Base-by-base conservation (phyloP, 1,284 basidiomycete genomes). In the Rhodotorula mucilaginosa region DNA sequence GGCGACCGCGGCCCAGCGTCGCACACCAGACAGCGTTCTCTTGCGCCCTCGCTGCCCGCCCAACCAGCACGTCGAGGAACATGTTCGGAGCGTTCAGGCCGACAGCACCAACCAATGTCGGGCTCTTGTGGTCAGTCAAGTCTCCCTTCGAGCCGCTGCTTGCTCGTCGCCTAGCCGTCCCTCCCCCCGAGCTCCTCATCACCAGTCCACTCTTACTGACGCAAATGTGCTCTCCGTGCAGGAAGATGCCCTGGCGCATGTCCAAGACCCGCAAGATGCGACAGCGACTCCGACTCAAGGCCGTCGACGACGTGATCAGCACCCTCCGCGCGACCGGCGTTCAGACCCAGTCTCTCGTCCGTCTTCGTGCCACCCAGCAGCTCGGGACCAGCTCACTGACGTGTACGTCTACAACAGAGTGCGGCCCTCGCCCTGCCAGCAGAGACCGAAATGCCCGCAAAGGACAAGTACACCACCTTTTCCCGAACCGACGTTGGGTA, bases 401-500 rank as follows among this genome's bases (percentile, higher is more conserved):
- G 46, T 23, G 46, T 49, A 47, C 23, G 2, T 39, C 19, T n/a
- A 7, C 15, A 34, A 19, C 77, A 90, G 89, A 83, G 84, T 56
- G 84, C 84, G 71, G 91, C 90, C 6, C 82, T 94, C 56, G 85
- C 88, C 69, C 83, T 96, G 46, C 93, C 93, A 60, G 93, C 91
- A 80, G 91, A 96, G 81, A 85, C 89, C 74, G 90, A 93, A 80
- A 95, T 95, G 93, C 84, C 84, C 21, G 83, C 93, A 2, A 86
- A 86, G 82, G 95, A 99, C 84, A 99, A 99, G 83, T 99, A 98
- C 84, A 97, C 95, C 0, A 88, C 91, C 26, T 99, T 95, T 82
- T 89, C 87, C 65, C 85, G 87, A 29, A 88, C 87, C 64, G 84
- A 84, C 12, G 83, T 81, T 71, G 89, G 90, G 8, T 99, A 95